These are phyloP conservation scores for Ophiosphaerella herpotricha DNA, from an alignment of 2,329 filamentous ascomycete species.

Conservation along the genomic window DNA sequence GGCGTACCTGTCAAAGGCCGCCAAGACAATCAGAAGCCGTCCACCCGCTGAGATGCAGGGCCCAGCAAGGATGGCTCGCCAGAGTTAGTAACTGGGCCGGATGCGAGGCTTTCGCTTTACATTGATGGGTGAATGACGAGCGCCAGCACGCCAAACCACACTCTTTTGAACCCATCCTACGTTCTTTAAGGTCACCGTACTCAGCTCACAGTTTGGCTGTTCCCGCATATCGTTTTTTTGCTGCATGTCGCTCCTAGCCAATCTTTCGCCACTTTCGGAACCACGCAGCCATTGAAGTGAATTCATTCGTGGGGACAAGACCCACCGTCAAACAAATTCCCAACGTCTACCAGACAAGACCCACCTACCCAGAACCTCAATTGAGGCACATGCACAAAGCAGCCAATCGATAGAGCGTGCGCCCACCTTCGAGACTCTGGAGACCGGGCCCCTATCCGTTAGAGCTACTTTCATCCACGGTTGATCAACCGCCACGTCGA, in stretches of 20 bases:
- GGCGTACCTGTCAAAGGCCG: not conserved
- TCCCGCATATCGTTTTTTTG: constrained; percentile 2
- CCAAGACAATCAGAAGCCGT: not conserved
- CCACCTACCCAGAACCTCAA: constrained; percentile 22
- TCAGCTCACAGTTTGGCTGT: constrained; percentile 2
- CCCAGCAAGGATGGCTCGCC: not conserved
- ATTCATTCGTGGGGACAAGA: constrained; percentile 24
- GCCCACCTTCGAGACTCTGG: constrained; percentile 14
- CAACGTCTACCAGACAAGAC: constrained; percentile 14
- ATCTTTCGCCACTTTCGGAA: constrained; percentile 18
- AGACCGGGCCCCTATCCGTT: not conserved
- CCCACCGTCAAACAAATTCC: constrained; percentile 18
- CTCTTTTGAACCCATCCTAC: not conserved
- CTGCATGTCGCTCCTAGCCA: constrained; percentile 13
- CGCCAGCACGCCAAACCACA: not conserved
- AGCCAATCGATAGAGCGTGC: constrained; percentile 20
- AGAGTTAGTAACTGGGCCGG: constrained; percentile 1
- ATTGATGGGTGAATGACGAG: constrained; percentile 3
- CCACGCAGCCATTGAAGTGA: constrained; percentile 14
- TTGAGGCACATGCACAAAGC: constrained; percentile 25
- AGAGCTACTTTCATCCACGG: not conserved
- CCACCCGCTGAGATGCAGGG: constrained; percentile 2
- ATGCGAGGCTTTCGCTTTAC: not conserved
- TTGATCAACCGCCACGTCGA: constrained; percentile 22
- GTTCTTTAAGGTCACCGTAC: not conserved